phyloP scores from a whole-genome alignment of 148 eudicot genomes.

The Heliosperma pusillum region DNA sequence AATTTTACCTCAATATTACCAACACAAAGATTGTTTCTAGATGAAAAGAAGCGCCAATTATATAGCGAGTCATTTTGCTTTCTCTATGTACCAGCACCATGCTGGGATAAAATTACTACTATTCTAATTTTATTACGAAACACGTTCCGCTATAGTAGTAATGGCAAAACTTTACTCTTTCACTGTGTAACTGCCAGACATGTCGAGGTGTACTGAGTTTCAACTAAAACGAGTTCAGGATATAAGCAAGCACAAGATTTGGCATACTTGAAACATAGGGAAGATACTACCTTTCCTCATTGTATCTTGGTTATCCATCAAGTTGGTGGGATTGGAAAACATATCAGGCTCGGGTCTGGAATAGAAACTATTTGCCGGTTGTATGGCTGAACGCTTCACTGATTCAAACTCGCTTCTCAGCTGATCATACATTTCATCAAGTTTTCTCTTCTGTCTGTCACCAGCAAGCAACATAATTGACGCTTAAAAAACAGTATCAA shows the following conservation, averaged over 20 bases:
- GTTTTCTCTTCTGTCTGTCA: conserved; percentile 88
- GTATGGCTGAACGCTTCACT: conserved; percentile 71
- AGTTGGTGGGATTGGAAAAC: conserved; percentile 63
- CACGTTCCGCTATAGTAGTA: neutral
- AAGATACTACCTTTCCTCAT: conserved; percentile 60
- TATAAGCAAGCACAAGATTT: neutral
- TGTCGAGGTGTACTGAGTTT: neutral
- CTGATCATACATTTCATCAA: conserved; percentile 97
- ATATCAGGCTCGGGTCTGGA: conserved; percentile 68
- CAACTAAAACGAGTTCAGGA: neutral
- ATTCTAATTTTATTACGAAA: neutral
- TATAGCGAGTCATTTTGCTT: too few relatives aligned
- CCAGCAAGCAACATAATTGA: conserved; percentile 15
- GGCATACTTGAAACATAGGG: conserved; percentile 3
- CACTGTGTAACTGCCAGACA: neutral
- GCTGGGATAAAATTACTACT: neutral
- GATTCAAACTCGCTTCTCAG: conserved; percentile 82
- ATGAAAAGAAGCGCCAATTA: neutral
- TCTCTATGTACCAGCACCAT: conserved; percentile 3
- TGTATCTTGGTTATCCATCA: conserved; percentile 73
- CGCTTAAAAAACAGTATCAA: conserved; percentile 15
- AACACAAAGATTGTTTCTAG: too few relatives aligned
- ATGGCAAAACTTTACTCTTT: neutral
- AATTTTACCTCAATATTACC: too few relatives aligned
- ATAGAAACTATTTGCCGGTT: conserved; percentile 71